Conservation (phyloP, 2,329 filamentous ascomycete species). For the Diaporthe aspalathi region DNA sequence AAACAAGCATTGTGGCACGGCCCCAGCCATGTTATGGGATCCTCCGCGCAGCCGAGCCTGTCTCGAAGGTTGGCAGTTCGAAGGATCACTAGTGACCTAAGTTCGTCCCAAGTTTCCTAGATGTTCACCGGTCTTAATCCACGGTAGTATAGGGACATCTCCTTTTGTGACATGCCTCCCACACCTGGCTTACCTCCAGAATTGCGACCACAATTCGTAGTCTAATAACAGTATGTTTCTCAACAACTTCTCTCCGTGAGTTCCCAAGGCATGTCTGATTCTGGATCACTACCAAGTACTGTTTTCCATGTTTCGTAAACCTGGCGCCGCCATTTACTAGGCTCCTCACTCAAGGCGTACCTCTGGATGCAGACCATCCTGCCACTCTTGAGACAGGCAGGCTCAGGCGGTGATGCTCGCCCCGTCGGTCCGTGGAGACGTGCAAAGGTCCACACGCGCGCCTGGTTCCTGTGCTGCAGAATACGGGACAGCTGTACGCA, state of each 20-base stretch:
- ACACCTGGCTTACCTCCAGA: background rate
- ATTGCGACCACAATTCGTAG: too few relatives aligned
- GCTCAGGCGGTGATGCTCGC: too few relatives aligned
- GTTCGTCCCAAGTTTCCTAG: background rate
- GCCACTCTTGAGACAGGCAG: too few relatives aligned
- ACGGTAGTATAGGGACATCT: background rate
- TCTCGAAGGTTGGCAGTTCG: background rate
- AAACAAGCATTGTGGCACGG: background rate
- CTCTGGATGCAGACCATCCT: too few relatives aligned
- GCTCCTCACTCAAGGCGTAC: too few relatives aligned
- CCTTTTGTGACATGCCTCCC: background rate
- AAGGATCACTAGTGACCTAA: background rate
- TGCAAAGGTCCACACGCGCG: too few relatives aligned
- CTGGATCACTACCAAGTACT: background rate
- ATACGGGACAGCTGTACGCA: too few relatives aligned
- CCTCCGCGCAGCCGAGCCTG: background rate
- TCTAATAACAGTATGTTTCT: background rate
- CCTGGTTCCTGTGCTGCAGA: too few relatives aligned
- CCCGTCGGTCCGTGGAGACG: too few relatives aligned
- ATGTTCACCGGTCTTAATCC: constrained; percentile 12
- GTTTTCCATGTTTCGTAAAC: background rate
- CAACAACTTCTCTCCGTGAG: too few relatives aligned
- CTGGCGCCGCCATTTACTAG: background rate
- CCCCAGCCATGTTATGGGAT: background rate
- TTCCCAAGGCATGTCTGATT: background rate